Conservation (phyloP, 2,329 filamentous ascomycete genomes). For the Lecanicillium sp. region DNA sequence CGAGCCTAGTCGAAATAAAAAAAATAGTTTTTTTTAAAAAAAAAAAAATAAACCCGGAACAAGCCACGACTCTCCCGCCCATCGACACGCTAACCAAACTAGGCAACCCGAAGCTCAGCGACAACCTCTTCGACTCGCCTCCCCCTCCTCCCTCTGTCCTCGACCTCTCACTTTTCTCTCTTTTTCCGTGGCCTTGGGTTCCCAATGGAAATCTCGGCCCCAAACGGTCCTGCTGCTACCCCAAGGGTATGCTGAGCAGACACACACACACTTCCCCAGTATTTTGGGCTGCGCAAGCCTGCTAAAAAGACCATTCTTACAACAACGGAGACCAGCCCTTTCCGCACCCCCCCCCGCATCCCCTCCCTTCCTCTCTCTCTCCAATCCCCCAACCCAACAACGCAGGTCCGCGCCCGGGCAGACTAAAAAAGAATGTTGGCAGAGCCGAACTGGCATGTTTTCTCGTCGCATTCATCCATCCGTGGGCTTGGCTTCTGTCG, state of each 20-base stretch:
- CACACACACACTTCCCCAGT: background rate
- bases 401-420: too few relatives aligned
- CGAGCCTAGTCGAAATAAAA: too few relatives aligned
- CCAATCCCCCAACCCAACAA: too few relatives aligned
- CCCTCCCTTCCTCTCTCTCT: background rate
- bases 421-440: too few relatives aligned
- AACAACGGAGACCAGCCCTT: background rate
- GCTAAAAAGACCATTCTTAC: constrained; percentile 6
- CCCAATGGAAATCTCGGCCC: background rate
- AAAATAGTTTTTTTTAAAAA: too few relatives aligned
- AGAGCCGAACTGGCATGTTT: constrained; percentile 6
- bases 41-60: too few relatives aligned
- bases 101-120: constrained; percentile 7
- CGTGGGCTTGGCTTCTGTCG: background rate
- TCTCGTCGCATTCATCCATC: background rate
- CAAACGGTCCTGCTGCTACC: constrained; percentile 6
- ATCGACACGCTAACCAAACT: constrained; percentile 2
- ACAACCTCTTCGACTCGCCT: background rate
- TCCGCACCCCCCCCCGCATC: background rate
- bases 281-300: constrained; percentile 10
- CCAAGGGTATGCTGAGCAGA: constrained; percentile 5
- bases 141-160: background rate
- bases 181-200: too few relatives aligned
- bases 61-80: background rate
- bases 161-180: background rate